Evolutionary conservation across 1,284 basidiomycete genomes (phyloP), one percentile per base, ranked within the genome.

Genomic region (Tremellales sp.): DNA sequence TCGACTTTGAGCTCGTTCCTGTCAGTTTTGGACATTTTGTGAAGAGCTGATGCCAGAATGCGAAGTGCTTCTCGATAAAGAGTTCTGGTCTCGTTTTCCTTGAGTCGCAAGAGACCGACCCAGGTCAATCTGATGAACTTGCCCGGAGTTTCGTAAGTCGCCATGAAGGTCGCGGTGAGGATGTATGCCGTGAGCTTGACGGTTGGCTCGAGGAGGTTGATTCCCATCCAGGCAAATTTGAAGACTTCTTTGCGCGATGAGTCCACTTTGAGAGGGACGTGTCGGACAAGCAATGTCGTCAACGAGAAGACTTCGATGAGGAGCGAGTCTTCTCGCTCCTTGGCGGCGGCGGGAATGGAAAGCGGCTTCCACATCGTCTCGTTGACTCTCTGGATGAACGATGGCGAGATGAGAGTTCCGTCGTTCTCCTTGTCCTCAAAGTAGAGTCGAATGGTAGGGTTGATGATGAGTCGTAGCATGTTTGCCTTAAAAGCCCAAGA

Each of bases 91-190:
- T 92, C 90, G 43, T 76, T 91, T 84, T 62, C 85, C 76, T 70
- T 90, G 80, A 58, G 84, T 43, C 89, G 86, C 52, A 99, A 79
- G n/a, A 98, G 78, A 10, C 89, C 92, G 15, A 85, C 85, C 89
- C 93, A 97, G 24, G 94, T 89, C n/a, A 89, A 83, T 40, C 93
- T 78, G 42, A 97, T 85, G 70, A 99, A 96, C 74, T 97, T 97
- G 57, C 84, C 80, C 0, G 96, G 94, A 4, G 86, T 89, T 41
- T 90, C 89, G 70, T 89, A 96, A 2, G 83, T 84, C 31, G 86
- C 85, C 67, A 97, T 91, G 79, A 98, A 97, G 43, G 87, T 84
- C n/a, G 94, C 90, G 27, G 90, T 87, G 17, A 97, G 81, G 25
- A 97, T 82, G 67, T 94, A 94, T 0, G 92, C 89, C 22, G 89